These are phyloP conservation scores for Pelargonium australe DNA, from an alignment of 441 rosid genomes.

Conservation along the genomic window DNA sequence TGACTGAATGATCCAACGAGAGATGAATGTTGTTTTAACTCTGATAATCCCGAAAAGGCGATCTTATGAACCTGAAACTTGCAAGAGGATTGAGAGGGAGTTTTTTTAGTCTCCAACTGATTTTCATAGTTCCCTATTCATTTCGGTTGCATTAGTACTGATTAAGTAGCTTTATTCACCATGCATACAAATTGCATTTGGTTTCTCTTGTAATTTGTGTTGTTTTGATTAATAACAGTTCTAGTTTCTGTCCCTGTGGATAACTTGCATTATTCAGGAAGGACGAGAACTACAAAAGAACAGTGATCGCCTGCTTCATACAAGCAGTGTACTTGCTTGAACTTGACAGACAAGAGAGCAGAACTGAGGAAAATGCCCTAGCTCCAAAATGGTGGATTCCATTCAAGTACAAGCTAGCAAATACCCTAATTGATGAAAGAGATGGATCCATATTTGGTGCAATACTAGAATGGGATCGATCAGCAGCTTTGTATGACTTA, in stretches of 20 bases:
- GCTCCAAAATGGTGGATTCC: conserved; percentile 95
- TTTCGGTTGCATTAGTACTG: too few species aligned
- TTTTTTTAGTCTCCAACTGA: too few species aligned
- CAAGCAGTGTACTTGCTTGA: conserved; percentile 88
- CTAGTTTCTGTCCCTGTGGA: background rate
- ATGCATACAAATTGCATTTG: background rate
- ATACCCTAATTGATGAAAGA: conserved; percentile 63
- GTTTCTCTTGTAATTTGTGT: background rate
- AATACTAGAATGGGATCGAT: conserved; percentile 78
- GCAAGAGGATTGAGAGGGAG: too few species aligned
- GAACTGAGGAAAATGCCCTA: conserved; percentile 51
- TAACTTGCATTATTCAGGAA: conserved; percentile 42
- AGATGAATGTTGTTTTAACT: too few species aligned
- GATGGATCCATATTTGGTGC: conserved; percentile 87
- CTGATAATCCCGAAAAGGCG: too few species aligned
- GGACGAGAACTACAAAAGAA: conserved; percentile 72
- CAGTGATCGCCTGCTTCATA: conserved; percentile 81
- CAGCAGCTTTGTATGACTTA: conserved; percentile 72
- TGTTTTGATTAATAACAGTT: background rate
- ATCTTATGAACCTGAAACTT: too few species aligned
- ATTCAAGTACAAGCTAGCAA: conserved; percentile 69
- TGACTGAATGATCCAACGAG: too few species aligned
- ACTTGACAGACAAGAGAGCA: conserved; percentile 79
- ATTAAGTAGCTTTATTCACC: background rate
- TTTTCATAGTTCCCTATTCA: too few species aligned